Percentiles rank a stretch among this genome's conserved stretches.
Evolutionary conservation across 1,284 basidiomycete species (phyloP).

Genomic region (Papiliotrema flavescens): DNA sequence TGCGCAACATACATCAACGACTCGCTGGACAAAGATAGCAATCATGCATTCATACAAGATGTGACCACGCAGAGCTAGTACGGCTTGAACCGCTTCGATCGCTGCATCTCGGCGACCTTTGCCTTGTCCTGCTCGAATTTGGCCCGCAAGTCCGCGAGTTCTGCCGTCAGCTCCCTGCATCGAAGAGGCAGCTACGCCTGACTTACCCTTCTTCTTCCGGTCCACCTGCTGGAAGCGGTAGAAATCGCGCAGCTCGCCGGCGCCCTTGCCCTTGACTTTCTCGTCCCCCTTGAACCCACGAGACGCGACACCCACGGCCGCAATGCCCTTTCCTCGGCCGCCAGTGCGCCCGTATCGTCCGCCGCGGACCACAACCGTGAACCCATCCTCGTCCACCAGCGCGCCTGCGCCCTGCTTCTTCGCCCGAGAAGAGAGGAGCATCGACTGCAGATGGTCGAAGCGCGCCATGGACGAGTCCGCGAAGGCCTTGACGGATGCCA

Average conservation of each 20-base stretch:
- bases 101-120: slow-evolving; percentile 77
- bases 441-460: slow-evolving; percentile 65
- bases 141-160: slow-evolving; percentile 69
- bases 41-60: background rate
- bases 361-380: slow-evolving; percentile 81
- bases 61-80: slow-evolving; percentile 54
- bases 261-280: slow-evolving; percentile 62
- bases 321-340: slow-evolving; percentile 51
- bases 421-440: slow-evolving; percentile 45
- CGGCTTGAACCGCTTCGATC: slow-evolving; percentile 73
- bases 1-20: background rate
- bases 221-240: slow-evolving; percentile 86
- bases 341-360: slow-evolving; percentile 80
- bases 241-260: slow-evolving; percentile 59
- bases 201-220: slow-evolving; percentile 73
- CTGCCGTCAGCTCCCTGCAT: slow-evolving; percentile 44
- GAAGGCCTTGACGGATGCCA: slow-evolving; percentile 66
- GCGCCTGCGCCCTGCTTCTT: slow-evolving; percentile 61
- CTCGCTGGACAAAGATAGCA: background rate
- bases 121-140: slow-evolving; percentile 82
- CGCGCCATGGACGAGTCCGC: slow-evolving; percentile 70
- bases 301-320: slow-evolving; percentile 26
- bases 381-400: slow-evolving; percentile 86
- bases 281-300: slow-evolving; percentile 38
- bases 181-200: background rate